Base-by-base conservation (phyloP, 2,329 filamentous ascomycete species). In the Corniculantispora saksenae region DNA sequence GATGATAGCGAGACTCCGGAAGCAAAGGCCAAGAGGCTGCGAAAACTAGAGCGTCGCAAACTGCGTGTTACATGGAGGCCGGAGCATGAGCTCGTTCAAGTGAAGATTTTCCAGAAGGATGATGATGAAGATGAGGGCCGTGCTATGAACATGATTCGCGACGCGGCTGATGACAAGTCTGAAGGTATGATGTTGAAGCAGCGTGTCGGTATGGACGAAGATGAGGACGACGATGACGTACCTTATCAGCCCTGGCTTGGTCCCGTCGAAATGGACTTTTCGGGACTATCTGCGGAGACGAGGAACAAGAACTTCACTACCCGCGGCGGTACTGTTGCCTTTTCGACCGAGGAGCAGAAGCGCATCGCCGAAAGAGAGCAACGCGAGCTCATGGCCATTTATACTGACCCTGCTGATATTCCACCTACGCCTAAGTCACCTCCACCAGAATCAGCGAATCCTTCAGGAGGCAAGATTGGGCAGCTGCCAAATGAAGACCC, bases 101-200 rank as follows among this genome's bases (percentile, higher is more conserved):
- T 92, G 63, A 85, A 86, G 68, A 80, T 89, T 58, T 93, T 94
- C 77, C 86, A 88, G 63, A 91, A 92, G 70, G 89, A 92, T 67
- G 87, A 86, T 1, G 84, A 85, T 1, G 91, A 93, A 72, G 89
- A 92, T 69, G 83, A 88, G 65, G 89, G 88, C 61, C 84, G 90
- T 63, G 85, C 86, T 62, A 82, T 84, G 63, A 90, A 87, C 71
- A 88, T 92, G 83, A 84, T 89, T 48, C 86, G 87, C 57, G 90
- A 93, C 74, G 89, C 89, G 4, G 85, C 85, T 35, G 91, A 93
- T 73, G 89, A 92, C 71, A 87, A 88, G 58, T 88, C 87, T 6
- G 91, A 92, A 72, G 89, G 91, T 57, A 88, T 90, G 81, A 87
- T 90, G 70, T 78, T 89, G 61, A 89, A 88, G 70, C 82, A 83